A percentile compares a stretch with the other conserved stretches of the same genome.
Evolutionary conservation across 2,329 filamentous ascomycete species (phyloP).

Genomic region (Penicillium corylophilum): DNA sequence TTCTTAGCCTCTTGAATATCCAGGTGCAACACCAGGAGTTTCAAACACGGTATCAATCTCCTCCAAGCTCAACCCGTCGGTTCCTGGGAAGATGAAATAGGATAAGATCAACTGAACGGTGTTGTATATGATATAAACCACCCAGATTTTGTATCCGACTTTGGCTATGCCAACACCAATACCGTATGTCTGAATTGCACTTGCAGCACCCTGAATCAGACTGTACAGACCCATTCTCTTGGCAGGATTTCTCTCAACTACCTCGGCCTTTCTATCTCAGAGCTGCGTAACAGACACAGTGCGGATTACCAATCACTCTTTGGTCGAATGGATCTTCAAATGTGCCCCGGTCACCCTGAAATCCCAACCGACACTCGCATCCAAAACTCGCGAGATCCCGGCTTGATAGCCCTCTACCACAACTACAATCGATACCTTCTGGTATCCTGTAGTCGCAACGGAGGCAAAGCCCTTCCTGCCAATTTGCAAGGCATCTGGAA

Average conservation of each 20-base stretch:
- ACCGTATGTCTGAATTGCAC: conserved; percentile 48
- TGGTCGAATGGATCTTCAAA: conserved; percentile 29
- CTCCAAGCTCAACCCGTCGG: conserved; percentile 51
- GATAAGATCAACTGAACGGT: conserved; percentile 46
- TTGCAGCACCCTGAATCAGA: conserved; percentile 47
- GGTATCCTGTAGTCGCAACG: conserved; percentile 54
- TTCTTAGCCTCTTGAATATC: conserved; percentile 44
- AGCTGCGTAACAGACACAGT: conserved; percentile 32
- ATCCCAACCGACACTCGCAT: conserved; percentile 34
- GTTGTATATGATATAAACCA: conserved; percentile 53
- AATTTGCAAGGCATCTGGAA: conserved; percentile 61
- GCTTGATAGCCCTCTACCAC: conserved; percentile 54
- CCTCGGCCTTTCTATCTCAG: conserved; percentile 8
- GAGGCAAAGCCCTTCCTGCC: conserved; percentile 49
- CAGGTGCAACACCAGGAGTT: conserved; percentile 41
- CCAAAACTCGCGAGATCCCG: conserved; percentile 46
- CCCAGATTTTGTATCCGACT: conserved; percentile 53
- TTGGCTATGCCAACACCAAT: conserved; percentile 50
- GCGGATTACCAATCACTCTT: conserved; percentile 37
- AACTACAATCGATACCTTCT: conserved; percentile 56
- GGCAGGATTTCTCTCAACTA: conserved; percentile 30
- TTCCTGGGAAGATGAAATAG: conserved; percentile 57
- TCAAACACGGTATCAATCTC: conserved; percentile 62
- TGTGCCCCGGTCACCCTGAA: conserved; percentile 23
- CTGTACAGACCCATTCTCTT: conserved; percentile 49